Conservation (phyloP, 495 filamentous ascomycete species). For the Aspergillus affinis region DNA sequence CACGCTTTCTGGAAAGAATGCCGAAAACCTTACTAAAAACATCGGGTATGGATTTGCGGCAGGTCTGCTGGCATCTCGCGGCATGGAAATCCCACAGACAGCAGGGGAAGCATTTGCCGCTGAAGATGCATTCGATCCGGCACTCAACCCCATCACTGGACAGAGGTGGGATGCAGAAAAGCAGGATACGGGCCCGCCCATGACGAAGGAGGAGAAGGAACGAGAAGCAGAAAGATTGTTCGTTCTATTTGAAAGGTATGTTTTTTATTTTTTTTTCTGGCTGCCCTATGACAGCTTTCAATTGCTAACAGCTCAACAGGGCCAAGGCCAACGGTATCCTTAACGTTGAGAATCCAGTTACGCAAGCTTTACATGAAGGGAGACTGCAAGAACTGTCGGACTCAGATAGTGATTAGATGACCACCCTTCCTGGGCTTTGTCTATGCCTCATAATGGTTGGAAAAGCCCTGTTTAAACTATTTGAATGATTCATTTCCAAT, state of each 20-base stretch:
- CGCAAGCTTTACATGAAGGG: constrained; percentile 71
- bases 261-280: no score
- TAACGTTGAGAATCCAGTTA: constrained; percentile 81
- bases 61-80: constrained; percentile 80
- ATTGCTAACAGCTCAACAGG: constrained; percentile 45
- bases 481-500: neutral
- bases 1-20: constrained; percentile 76
- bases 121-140: constrained; percentile 33
- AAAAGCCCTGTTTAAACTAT: neutral
- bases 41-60: constrained; percentile 92
- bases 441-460: neutral
- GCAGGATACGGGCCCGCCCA: constrained; percentile 55
- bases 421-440: neutral
- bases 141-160: constrained; percentile 86
- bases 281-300: neutral
- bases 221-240: constrained; percentile 90
- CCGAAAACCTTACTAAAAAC: constrained; percentile 69
- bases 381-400: constrained; percentile 69
- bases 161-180: constrained; percentile 75
- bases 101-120: constrained; percentile 58
- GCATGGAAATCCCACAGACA: constrained; percentile 70
- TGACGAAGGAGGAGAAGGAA: constrained; percentile 92
- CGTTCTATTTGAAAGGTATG: constrained; percentile 89
- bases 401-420: constrained; percentile 40
- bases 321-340: constrained; percentile 81